A percentile compares a stretch with the other conserved stretches of the same genome.
phyloP scores from a whole-genome alignment of 306 rosid species.

The Lagenaria siceraria region DNA sequence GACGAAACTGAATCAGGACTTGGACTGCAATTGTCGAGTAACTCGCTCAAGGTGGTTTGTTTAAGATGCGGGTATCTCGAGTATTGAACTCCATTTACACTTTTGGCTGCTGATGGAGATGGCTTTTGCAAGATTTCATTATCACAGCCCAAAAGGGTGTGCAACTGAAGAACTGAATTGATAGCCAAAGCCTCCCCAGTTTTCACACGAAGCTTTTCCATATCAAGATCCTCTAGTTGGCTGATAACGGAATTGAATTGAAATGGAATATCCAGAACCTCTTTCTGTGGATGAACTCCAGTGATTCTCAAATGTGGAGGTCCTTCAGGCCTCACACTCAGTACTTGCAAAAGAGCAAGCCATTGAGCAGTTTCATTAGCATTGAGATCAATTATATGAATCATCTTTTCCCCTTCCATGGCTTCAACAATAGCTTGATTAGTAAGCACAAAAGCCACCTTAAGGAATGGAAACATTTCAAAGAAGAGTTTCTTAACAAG shows the following conservation, averaged over 20 bases:
- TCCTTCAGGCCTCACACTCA: constrained; percentile 71
- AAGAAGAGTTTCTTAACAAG: constrained; percentile 54
- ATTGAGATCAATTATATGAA: constrained; percentile 75
- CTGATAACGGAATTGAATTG: constrained; percentile 58
- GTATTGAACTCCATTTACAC: constrained; percentile 33
- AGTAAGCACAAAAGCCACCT: constrained; percentile 50
- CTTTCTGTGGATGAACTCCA: constrained; percentile 59
- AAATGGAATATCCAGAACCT: constrained; percentile 67
- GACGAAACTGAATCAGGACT: constrained; percentile 70
- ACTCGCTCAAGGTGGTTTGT: constrained; percentile 44
- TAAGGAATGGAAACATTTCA: constrained; percentile 73
- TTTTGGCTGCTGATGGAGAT: constrained; percentile 26
- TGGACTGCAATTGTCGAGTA: constrained; percentile 53
- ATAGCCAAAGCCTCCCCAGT: constrained; percentile 81
- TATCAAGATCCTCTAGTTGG: constrained; percentile 58
- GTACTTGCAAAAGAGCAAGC: constrained; percentile 66
- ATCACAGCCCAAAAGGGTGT: constrained; percentile 58
- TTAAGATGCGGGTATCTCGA: constrained; percentile 30
- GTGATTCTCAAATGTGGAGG: constrained; percentile 90
- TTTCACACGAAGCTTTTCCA: constrained; percentile 70
- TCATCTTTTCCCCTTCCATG: constrained; percentile 82
- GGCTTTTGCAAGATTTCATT: constrained; percentile 30
- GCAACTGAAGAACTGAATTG: constrained; percentile 59
- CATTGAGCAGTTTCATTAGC: constrained; percentile 71
- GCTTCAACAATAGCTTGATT: constrained; percentile 79